Evolutionary conservation across 1,139 yeast genomes (phyloP).

Genomic region (Diutina rugosa): DNA sequence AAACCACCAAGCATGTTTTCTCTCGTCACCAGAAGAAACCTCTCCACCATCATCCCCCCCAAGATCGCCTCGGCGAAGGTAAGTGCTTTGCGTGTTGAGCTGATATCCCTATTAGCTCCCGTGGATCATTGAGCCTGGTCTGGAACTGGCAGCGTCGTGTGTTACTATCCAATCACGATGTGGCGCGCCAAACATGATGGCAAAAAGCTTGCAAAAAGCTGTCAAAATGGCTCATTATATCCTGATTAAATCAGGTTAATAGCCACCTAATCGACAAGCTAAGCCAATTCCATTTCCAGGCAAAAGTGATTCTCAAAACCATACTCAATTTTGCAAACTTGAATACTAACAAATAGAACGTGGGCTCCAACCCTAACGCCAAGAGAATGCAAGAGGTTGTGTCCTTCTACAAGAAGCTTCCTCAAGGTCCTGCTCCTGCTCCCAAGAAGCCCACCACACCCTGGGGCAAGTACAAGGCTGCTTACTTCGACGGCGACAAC

Average conservation of each 20-base stretch:
- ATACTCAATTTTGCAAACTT: too few species aligned
- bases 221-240: too few species aligned
- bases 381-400: constrained; percentile 95
- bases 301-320: neutral
- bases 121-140: neutral
- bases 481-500: constrained; percentile 66
- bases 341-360: constrained; percentile 50
- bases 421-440: constrained; percentile 82
- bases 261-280: neutral
- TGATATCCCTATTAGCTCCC: too few species aligned
- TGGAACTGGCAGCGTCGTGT: too few species aligned
- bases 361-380: constrained; percentile 92
- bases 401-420: constrained; percentile 88
- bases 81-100: constrained; percentile 21
- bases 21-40: constrained; percentile 79
- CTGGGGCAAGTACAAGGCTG: constrained; percentile 65
- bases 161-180: neutral
- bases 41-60: constrained; percentile 96
- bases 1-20: constrained; percentile 37
- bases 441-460: constrained; percentile 58
- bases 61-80: constrained; percentile 94
- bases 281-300: neutral
- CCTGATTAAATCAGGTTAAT: neutral
- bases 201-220: neutral
- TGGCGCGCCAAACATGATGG: neutral